A percentile compares a stretch with the other conserved stretches of the same genome.
phyloP scores from a whole-genome alignment of 345 rosid genomes.

The Dipteronia dyeriana region DNA sequence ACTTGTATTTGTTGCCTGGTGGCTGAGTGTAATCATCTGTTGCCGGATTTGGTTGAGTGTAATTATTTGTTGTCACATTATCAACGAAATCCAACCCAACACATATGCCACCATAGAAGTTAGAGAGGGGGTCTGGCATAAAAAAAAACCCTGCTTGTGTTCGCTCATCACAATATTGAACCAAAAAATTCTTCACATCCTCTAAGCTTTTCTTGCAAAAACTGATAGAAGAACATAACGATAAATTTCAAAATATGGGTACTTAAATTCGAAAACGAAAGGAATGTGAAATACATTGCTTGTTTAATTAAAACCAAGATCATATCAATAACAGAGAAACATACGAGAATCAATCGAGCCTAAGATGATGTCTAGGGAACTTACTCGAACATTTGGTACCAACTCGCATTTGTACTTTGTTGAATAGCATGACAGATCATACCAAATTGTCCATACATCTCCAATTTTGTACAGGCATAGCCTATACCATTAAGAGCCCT shows the following conservation, averaged over 20 bases:
- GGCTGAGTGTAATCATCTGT: no score
- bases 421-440: conserved; percentile 49
- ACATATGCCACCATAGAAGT: conserved; percentile 47
- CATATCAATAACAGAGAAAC: no score
- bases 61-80: no score
- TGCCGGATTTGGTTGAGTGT: no score
- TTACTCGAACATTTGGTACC: conserved; percentile 51
- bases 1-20: conserved; percentile 24
- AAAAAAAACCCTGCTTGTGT: conserved; percentile 38
- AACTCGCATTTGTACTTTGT: neutral
- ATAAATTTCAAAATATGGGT: neutral
- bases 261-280: no score
- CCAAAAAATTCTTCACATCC: conserved; percentile 46
- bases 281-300: no score
- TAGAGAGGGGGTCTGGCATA: conserved; percentile 48
- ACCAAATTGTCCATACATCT: conserved; percentile 63
- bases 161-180: conserved; percentile 41
- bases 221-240: conserved; percentile 29
- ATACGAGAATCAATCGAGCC: neutral
- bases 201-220: conserved; percentile 35
- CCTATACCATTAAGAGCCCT: conserved; percentile 25
- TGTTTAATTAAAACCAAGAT: no score
- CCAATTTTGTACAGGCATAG: conserved; percentile 39
- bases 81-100: conserved; percentile 31
- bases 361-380: conserved; percentile 8